Evolutionary conservation across 345 rosid genomes (phyloP).

Genomic region (Mercurialis annua): DNA sequence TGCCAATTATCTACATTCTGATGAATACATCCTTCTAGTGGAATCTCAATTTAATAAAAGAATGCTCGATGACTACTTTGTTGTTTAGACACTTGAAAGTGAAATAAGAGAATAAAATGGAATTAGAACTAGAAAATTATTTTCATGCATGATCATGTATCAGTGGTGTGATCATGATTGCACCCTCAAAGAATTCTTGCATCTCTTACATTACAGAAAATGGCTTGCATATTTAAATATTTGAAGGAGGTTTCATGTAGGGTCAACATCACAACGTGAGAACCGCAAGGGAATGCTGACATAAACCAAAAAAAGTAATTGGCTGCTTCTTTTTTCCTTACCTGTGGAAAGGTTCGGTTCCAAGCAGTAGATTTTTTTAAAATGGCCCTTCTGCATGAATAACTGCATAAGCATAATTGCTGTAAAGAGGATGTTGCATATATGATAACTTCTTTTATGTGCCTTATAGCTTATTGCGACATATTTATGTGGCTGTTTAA

Average conservation of each 20-base stretch:
- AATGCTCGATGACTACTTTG: background rate
- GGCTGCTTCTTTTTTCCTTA: background rate
- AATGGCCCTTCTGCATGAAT: background rate
- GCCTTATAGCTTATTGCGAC: background rate
- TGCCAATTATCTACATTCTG: background rate
- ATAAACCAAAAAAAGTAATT: background rate
- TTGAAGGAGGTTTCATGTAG: background rate
- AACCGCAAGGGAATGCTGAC: background rate
- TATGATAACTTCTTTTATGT: background rate
- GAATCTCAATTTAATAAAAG: background rate
- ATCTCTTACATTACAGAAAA: background rate
- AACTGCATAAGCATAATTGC: too few species aligned
- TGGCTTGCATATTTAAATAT: background rate
- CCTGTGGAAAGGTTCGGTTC: background rate
- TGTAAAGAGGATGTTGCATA: too few species aligned
- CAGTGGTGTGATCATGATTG: background rate
- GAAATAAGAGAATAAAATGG: too few species aligned
- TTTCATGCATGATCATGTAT: background rate
- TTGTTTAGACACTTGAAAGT: background rate
- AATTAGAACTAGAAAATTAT: background rate
- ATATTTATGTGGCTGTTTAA: background rate
- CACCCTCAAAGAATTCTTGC: background rate
- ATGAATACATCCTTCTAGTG: conserved; percentile 4
- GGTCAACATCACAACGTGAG: background rate
- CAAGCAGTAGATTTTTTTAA: background rate